Base-by-base conservation (phyloP, 176 grass and related monocot genomes). In the Olyra latifolia region DNA sequence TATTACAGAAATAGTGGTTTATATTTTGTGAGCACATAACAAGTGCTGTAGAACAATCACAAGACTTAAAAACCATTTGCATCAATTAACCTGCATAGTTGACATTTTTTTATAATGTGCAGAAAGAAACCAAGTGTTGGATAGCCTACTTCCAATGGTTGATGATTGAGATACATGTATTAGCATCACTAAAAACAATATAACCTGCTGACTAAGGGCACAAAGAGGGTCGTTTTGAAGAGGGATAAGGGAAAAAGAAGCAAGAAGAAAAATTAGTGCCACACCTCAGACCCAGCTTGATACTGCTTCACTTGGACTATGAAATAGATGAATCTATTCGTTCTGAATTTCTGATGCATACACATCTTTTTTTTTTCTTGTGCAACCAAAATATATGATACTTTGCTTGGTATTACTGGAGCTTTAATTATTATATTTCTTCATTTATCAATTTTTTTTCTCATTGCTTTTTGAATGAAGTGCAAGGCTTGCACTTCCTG, bases 401-500 rank as follows among this genome's bases (percentile, higher is more conserved):
- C 35, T 69, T 54, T 1, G 27, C 58, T 83, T 63, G 63, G 29
- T 49, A 57, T 82, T 73, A 61, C 62, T 76, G 58, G 12, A 77
- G n/a, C 47, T 71, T 54, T 70, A 22, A 10, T 47, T 71, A 9
- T 46, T 38, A 30, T 71, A 77, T 28, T 64, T 76, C n/a, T 12
- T 38, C 72, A 64, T 71, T 77, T 82, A 35, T 72, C 42, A 39
- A 24, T 84, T 62, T 72, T 63, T 84, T 54, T 46, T 66, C 16
- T 67, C 11, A 72, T 70, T 87, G 25, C n/a, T 47, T 69, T 81
- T 38, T 46, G 8, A 77, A 66, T 89, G 59, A 76, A 92, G 92
- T 82, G 83, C 92, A 60, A 90, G 87, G 72, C 80, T 98, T 80
- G 90, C 88, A 78, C 89, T 98, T 83, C 95, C 95, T 79, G 90